Evolutionary conservation across 169 alveolate genomes (phyloP).

Genomic region (Plasmodium adleri): DNA sequence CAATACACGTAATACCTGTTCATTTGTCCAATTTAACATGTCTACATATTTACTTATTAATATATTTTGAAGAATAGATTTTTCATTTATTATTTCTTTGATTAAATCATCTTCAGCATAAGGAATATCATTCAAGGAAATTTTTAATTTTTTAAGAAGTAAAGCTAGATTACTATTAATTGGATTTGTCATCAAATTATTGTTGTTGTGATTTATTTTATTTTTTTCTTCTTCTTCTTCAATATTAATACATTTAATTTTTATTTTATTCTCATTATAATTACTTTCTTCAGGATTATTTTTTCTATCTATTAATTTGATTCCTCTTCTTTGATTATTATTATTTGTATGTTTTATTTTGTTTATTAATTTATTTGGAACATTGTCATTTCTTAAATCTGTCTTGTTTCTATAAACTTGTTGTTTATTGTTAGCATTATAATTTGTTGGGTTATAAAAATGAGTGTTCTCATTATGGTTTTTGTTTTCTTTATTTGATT

Average conservation of each 20-base stretch:
- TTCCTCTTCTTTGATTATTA: conserved; percentile 43
- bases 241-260: conserved; percentile 7
- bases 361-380: conserved; percentile 1
- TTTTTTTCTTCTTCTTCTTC: not conserved
- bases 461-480: too few relatives aligned
- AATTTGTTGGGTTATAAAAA: too few relatives aligned
- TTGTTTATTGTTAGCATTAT: too few relatives aligned
- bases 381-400: too few relatives aligned
- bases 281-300: not conserved
- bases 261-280: conserved; percentile 5
- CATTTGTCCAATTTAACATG: conserved; percentile 42
- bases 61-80: conserved; percentile 37
- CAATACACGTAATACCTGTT: conserved; percentile 37
- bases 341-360: conserved; percentile 23
- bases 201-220: not conserved
- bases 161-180: conserved; percentile 1
- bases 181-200: not conserved
- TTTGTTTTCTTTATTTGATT: too few relatives aligned
- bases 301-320: conserved; percentile 41
- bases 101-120: conserved; percentile 51
- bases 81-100: conserved; percentile 40
- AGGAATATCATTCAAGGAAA: conserved; percentile 39
- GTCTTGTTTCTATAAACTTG: too few relatives aligned
- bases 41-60: conserved; percentile 34
- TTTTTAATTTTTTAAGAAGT: conserved; percentile 19